These are phyloP conservation scores for Penicillium turbatum DNA, from an alignment of 495 filamentous ascomycete species.

Conservation along the genomic window DNA sequence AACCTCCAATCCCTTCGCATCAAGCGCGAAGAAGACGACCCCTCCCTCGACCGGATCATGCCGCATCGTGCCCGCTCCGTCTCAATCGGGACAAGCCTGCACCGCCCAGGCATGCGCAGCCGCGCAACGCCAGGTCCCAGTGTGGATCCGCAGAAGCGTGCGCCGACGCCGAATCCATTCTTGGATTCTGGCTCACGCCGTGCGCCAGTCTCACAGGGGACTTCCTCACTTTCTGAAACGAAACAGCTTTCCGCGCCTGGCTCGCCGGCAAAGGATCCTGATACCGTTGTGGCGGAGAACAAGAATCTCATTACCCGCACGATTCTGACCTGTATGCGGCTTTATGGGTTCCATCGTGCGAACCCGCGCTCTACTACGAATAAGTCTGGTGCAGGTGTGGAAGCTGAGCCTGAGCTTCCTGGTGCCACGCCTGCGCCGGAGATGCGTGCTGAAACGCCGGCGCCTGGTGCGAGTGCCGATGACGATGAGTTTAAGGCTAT, in stretches of 20 bases:
- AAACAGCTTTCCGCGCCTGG: constrained; percentile 12
- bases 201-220: constrained; percentile 8
- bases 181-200: constrained; percentile 20
- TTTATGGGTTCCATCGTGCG: constrained; percentile 56
- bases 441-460: constrained; percentile 21
- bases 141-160: constrained; percentile 26
- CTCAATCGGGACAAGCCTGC: constrained; percentile 35
- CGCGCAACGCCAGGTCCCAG: constrained; percentile 8
- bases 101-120: constrained; percentile 21
- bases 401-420: constrained; percentile 16
- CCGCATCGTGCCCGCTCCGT: constrained; percentile 36
- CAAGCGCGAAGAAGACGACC: constrained; percentile 41
- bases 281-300: constrained; percentile 38
- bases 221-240: constrained; percentile 16
- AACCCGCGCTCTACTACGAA: constrained; percentile 22
- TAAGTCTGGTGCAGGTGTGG: constrained; percentile 12
- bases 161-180: constrained; percentile 27
- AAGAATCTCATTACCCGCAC: constrained; percentile 45
- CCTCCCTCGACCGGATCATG: constrained; percentile 28
- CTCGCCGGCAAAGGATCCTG: constrained; percentile 28
- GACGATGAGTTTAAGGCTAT: constrained; percentile 62
- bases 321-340: constrained; percentile 59
- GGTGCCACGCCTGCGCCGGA: constrained; percentile 14
- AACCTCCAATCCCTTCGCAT: constrained; percentile 34
- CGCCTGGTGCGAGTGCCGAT: constrained; percentile 26